These are phyloP conservation scores for Penicillium cinerascens DNA, from an alignment of 495 filamentous ascomycete species.

Conservation along the genomic window DNA sequence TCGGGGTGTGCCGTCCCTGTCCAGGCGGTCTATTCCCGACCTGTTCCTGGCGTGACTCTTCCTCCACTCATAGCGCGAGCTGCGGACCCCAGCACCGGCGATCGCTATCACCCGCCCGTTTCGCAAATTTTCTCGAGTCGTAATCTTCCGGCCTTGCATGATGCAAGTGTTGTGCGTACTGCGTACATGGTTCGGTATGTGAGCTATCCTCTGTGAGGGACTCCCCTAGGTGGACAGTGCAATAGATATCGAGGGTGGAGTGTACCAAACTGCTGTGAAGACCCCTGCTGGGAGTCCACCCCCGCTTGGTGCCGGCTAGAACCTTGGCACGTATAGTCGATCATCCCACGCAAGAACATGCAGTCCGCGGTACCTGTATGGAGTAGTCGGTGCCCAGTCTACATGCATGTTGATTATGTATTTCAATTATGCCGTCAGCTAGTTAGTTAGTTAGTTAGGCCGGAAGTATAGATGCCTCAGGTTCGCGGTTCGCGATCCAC, in stretches of 20 bases:
- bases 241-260: neutral
- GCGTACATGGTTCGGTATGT: neutral
- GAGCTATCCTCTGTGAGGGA: conserved; percentile 10
- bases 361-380: neutral
- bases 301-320: neutral
- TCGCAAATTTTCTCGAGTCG: conserved; percentile 1
- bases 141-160: conserved; percentile 10
- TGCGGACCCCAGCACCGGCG: conserved; percentile 15
- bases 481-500: neutral
- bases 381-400: neutral
- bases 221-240: neutral
- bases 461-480: neutral
- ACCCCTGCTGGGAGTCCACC: neutral
- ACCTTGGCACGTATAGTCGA: neutral
- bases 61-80: conserved; percentile 11
- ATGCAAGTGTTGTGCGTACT: neutral
- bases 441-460: too few relatives aligned
- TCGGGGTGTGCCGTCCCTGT: neutral
- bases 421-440: neutral
- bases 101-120: conserved; percentile 26
- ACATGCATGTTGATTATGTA: too few relatives aligned
- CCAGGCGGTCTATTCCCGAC: conserved; percentile 6
- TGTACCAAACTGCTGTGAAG: neutral
- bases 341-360: neutral
- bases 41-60: conserved; percentile 11